Percentiles rank a stretch among this genome's conserved stretches.
phyloP scores from a whole-genome alignment of 768 basidiomycete genomes.

The Trametes villosa region DNA sequence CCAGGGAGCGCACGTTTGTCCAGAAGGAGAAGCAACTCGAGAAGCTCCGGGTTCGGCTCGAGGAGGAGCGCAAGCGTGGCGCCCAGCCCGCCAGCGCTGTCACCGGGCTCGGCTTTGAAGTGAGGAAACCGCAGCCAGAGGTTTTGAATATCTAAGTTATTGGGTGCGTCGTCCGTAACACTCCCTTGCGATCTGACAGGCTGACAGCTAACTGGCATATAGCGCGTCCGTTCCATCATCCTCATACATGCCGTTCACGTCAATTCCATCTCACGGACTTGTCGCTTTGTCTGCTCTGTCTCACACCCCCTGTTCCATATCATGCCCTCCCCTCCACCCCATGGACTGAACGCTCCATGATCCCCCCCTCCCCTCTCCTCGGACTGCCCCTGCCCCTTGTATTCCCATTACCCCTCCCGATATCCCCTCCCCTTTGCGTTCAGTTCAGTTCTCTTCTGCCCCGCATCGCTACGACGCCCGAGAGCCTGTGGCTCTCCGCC shows the following conservation, averaged over 20 bases:
- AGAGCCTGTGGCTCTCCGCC: conserved; percentile 22
- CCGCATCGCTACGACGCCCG: conserved; percentile 15
- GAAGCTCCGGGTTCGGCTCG: conserved; percentile 60
- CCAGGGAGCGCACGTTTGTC: conserved; percentile 49
- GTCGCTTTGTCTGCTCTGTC: conserved; percentile 18
- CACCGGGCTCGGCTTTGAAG: conserved; percentile 15
- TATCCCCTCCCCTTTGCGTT: conserved; percentile 5
- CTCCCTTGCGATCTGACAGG: too few relatives aligned
- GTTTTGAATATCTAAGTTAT: conserved; percentile 27
- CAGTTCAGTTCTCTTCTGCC: conserved; percentile 15
- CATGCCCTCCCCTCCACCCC: background rate
- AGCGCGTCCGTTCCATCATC: conserved; percentile 14
- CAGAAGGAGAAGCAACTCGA: conserved; percentile 69
- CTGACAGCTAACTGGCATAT: background rate
- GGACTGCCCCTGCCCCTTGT: conserved; percentile 7
- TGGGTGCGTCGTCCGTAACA: conserved; percentile 22
- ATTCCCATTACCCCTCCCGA: conserved; percentile 13
- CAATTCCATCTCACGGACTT: conserved; percentile 17
- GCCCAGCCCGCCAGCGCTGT: conserved; percentile 2
- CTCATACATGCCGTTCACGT: conserved; percentile 15
- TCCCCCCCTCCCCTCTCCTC: background rate
- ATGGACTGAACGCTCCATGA: conserved; percentile 1
- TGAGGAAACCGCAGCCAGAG: conserved; percentile 13
- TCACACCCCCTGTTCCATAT: conserved; percentile 11
- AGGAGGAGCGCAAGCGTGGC: conserved; percentile 37